Evolutionary conservation across 768 basidiomycete species (phyloP).

Genomic region (Boletus rubroflammeus): DNA sequence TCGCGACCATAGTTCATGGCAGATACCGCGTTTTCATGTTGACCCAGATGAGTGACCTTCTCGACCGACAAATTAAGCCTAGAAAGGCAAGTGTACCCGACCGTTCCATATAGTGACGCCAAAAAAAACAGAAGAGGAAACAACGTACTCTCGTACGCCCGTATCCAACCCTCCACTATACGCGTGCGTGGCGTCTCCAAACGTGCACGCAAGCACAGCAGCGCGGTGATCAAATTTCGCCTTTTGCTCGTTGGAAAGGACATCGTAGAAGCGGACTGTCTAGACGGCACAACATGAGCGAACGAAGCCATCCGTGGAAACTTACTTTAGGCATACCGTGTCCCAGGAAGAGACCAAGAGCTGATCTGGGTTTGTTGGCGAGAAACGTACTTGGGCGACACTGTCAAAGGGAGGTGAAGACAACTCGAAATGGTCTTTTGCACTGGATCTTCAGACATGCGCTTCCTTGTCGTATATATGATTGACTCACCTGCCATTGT

Average conservation of each 20-base stretch:
- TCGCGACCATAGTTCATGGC: slow-evolving; percentile 68
- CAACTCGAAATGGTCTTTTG: slow-evolving; percentile 41
- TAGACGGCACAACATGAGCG: slow-evolving; percentile 37
- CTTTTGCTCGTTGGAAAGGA: slow-evolving; percentile 57
- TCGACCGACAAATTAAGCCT: slow-evolving; percentile 75
- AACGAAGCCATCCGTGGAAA: slow-evolving; percentile 9
- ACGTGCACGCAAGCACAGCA: slow-evolving; percentile 81
- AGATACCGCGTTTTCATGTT: slow-evolving; percentile 78
- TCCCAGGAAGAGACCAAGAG: slow-evolving; percentile 92
- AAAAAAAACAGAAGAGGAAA: background rate
- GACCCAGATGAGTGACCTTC: slow-evolving; percentile 69
- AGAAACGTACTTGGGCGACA: slow-evolving; percentile 76
- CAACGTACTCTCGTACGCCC: slow-evolving; percentile 65
- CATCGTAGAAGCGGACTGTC: slow-evolving; percentile 58
- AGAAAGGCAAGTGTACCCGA: background rate
- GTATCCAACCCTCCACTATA: slow-evolving; percentile 90
- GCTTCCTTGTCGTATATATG: too few species aligned
- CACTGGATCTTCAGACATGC: background rate
- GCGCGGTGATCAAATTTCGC: slow-evolving; percentile 88
- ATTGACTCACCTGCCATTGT: slow-evolving; percentile 18
- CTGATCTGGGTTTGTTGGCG: slow-evolving; percentile 73
- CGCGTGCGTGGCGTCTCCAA: slow-evolving; percentile 59
- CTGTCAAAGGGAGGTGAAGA: slow-evolving; percentile 81
- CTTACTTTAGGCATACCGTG: slow-evolving; percentile 40
- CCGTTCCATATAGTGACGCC: background rate